These are phyloP conservation scores for Chloris gayana DNA, from an alignment of 176 grass and related monocot species.

Conservation along the genomic window DNA sequence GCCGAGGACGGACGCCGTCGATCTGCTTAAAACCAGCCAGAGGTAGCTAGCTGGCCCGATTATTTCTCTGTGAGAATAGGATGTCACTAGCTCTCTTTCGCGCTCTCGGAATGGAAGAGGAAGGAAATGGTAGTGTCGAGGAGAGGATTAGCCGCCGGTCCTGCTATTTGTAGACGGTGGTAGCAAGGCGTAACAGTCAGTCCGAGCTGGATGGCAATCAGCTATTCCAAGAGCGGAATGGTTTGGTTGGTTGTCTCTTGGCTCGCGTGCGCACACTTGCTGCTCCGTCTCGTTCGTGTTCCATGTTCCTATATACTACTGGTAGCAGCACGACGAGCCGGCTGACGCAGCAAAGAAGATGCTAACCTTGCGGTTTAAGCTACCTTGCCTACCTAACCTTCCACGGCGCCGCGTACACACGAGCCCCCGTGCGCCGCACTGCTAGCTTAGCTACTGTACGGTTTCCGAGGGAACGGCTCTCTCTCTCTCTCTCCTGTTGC, in stretches of 20 bases:
- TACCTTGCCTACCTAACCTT: background rate
- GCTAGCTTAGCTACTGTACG: background rate
- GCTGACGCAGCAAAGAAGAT: conserved; percentile 37
- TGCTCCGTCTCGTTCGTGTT: background rate
- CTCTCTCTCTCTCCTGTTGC: background rate
- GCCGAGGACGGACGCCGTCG: background rate
- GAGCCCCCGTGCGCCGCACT: background rate
- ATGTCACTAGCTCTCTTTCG: background rate
- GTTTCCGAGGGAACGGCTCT: conserved; percentile 8
- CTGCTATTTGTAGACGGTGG: conserved; percentile 6
- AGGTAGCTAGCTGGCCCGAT: background rate
- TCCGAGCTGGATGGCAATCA: conserved; percentile 41
- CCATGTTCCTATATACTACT: background rate
- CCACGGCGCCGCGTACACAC: background rate
- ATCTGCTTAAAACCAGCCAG: conserved; percentile 6
- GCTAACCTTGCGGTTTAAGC: conserved; percentile 36
- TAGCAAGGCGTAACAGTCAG: conserved; percentile 17
- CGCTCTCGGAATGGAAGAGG: background rate
- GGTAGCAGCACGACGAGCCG: too few species aligned
- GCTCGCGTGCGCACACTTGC: background rate
- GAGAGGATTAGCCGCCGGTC: background rate
- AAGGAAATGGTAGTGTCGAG: background rate
- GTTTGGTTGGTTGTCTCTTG: background rate
- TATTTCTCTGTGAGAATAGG: background rate
- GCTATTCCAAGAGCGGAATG: background rate